Evolutionary conservation across 2,329 filamentous ascomycete genomes (phyloP).

Genomic region (Aspergillus ochraceus): DNA sequence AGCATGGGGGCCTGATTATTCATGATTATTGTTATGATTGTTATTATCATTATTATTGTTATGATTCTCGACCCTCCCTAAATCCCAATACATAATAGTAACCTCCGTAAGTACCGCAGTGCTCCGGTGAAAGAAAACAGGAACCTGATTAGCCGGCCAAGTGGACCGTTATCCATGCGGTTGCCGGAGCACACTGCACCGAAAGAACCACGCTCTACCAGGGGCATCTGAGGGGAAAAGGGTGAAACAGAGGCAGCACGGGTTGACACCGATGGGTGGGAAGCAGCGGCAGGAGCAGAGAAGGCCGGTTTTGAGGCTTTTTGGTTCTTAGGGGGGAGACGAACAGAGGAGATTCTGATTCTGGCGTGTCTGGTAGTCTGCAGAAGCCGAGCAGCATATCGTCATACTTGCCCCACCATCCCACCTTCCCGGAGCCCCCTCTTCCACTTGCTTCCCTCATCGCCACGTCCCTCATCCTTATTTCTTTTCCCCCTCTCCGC

Average conservation of each 20-base stretch:
- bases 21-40: not conserved
- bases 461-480: slow-evolving; percentile 14
- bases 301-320: not conserved
- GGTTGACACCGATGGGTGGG: not conserved
- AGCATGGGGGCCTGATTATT: not conserved
- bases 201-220: slow-evolving; percentile 10
- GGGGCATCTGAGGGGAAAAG: not conserved
- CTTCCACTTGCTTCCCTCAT: slow-evolving; percentile 6
- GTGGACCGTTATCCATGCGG: slow-evolving; percentile 11
- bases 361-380: not conserved
- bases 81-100: not conserved
- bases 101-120: not conserved
- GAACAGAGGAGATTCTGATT: not conserved
- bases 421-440: slow-evolving; percentile 11
- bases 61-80: not conserved
- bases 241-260: not conserved
- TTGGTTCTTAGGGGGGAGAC: not conserved
- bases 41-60: not conserved
- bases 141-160: slow-evolving; percentile 9
- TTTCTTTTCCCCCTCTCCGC: slow-evolving; percentile 11
- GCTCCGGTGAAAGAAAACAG: slow-evolving; percentile 14
- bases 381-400: slow-evolving; percentile 7
- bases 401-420: slow-evolving; percentile 28
- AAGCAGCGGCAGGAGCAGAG: not conserved
- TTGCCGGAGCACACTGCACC: slow-evolving; percentile 37